These are phyloP conservation scores for Tuber calosporum DNA, from an alignment of 495 filamentous ascomycete species.

Conservation along the genomic window DNA sequence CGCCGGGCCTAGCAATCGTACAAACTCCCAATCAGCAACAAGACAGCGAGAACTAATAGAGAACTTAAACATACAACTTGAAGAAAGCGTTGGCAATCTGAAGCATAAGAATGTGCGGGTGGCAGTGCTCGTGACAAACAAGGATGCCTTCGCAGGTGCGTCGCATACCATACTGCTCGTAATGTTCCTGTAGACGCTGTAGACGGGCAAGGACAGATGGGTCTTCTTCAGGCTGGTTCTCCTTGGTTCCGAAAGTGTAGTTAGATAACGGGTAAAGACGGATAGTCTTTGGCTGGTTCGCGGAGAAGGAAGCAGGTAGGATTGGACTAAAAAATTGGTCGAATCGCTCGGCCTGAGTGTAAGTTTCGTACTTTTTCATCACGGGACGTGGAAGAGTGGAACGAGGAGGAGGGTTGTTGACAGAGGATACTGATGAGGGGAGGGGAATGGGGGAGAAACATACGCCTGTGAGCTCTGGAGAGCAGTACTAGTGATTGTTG, in stretches of 20 bases:
- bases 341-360: neutral
- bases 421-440: constrained; percentile 9
- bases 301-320: constrained; percentile 73
- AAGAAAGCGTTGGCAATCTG: constrained; percentile 99
- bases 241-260: constrained; percentile 97
- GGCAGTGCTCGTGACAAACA: constrained; percentile 97
- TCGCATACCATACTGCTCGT: constrained; percentile 85
- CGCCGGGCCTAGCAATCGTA: constrained; percentile 59
- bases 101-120: constrained; percentile 95
- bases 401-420: constrained; percentile 10
- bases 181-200: constrained; percentile 89
- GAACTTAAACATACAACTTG: constrained; percentile 60
- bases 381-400: neutral
- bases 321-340: constrained; percentile 52
- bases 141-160: constrained; percentile 93
- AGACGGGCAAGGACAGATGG: constrained; percentile 87
- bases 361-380: neutral
- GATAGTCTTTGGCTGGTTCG: constrained; percentile 81
- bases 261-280: constrained; percentile 92
- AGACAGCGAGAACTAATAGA: neutral
- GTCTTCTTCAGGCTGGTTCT: constrained; percentile 95
- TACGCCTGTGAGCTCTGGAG: constrained; percentile 66
- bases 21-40: constrained; percentile 7
- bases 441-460: constrained; percentile 27
- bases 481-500: constrained; percentile 61